Conservation (phyloP, 768 basidiomycete genomes). For the Tulasnella sp. region DNA sequence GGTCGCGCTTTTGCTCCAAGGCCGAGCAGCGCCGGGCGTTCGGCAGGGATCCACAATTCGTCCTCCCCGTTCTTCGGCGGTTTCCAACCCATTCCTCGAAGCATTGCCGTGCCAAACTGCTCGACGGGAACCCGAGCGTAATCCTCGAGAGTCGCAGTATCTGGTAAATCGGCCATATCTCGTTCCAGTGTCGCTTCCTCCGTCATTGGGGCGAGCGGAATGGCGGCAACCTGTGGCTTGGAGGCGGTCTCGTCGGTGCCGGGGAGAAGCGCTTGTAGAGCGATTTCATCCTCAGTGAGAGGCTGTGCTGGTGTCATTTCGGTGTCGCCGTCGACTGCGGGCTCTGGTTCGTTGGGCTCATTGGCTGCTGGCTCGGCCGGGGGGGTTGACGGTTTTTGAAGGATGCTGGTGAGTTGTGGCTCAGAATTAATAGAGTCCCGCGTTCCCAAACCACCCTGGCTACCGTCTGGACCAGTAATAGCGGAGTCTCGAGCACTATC, state of each 20-base stretch:
- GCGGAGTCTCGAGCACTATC: constrained; percentile 49
- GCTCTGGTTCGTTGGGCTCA: constrained; percentile 29
- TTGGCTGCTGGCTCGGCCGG: constrained; percentile 32
- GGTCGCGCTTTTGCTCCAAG: constrained; percentile 85
- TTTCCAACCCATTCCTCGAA: constrained; percentile 97
- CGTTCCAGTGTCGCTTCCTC: constrained; percentile 84
- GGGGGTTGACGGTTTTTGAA: constrained; percentile 41
- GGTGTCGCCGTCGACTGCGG: constrained; percentile 33
- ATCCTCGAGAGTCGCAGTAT: constrained; percentile 72
- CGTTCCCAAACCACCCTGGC: constrained; percentile 72
- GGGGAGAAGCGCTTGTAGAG: constrained; percentile 40
- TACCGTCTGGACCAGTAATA: constrained; percentile 59
- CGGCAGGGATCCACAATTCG: constrained; percentile 75
- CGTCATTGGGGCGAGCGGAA: constrained; percentile 55
- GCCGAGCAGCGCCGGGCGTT: constrained; percentile 81
- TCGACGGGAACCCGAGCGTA: constrained; percentile 90
- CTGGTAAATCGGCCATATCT: constrained; percentile 72
- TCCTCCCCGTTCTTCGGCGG: constrained; percentile 60
- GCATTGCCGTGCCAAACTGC: constrained; percentile 87
- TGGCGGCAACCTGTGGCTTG: constrained; percentile 51
- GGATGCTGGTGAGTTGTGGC: constrained; percentile 61
- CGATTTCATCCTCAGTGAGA: constrained; percentile 37
- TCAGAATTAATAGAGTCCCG: constrained; percentile 73
- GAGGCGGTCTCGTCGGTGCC: constrained; percentile 36
- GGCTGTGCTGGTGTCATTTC: constrained; percentile 49